Conservation (phyloP, 192 early-diverging fungal species). For the Gaertneriomyces sp. region DNA sequence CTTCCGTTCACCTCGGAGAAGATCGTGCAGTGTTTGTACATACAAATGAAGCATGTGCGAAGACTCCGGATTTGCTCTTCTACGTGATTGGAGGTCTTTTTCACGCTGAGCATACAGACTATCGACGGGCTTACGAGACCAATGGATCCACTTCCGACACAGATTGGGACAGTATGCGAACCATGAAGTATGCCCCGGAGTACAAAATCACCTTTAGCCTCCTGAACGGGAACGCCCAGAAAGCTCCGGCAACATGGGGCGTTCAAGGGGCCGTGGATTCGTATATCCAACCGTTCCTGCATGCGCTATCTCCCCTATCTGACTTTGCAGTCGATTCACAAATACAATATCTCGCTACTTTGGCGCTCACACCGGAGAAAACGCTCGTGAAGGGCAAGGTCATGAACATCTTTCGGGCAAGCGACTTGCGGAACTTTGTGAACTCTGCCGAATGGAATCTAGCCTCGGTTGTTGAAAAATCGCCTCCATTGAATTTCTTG, state of each 20-base stretch:
- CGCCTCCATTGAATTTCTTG: slow-evolving; percentile 86
- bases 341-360: slow-evolving; percentile 71
- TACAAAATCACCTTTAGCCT: slow-evolving; percentile 86
- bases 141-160: slow-evolving; percentile 4
- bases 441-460: slow-evolving; percentile 97
- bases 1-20: not conserved
- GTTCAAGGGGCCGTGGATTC: slow-evolving; percentile 61
- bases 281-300: slow-evolving; percentile 71
- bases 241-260: slow-evolving; percentile 74
- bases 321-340: slow-evolving; percentile 78
- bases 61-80: not conserved
- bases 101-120: slow-evolving; percentile 23
- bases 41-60: not conserved
- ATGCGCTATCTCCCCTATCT: slow-evolving; percentile 63
- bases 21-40: slow-evolving; percentile 4
- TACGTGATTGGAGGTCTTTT: slow-evolving; percentile 36
- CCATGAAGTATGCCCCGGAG: slow-evolving; percentile 78
- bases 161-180: slow-evolving; percentile 52
- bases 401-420: slow-evolving; percentile 50
- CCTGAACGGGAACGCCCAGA: slow-evolving; percentile 75
- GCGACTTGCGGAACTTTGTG: slow-evolving; percentile 83
- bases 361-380: slow-evolving; percentile 63
- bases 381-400: slow-evolving; percentile 7
- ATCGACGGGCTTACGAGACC: not conserved
- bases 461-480: slow-evolving; percentile 78